phyloP scores from a whole-genome alignment of 2,329 filamentous ascomycete genomes.

The Eutypella sp. region DNA sequence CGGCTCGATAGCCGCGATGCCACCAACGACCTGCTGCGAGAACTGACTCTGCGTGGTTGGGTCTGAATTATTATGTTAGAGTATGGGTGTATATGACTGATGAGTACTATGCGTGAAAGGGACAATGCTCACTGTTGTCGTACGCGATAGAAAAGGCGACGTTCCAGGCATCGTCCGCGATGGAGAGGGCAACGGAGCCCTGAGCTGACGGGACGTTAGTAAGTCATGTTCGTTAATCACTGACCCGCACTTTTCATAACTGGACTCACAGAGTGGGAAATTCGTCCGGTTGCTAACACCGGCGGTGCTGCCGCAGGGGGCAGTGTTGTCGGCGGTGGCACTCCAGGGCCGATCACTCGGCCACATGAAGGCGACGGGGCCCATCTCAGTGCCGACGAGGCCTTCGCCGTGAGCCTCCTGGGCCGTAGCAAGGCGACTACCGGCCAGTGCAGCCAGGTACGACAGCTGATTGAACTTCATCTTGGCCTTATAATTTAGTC shows the following conservation, averaged over 20 bases:
- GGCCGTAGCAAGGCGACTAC: constrained; percentile 9
- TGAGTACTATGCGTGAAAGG: constrained; percentile 2
- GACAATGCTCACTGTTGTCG: constrained; percentile 32
- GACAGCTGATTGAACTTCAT: constrained; percentile 16
- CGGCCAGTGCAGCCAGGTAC: constrained; percentile 9
- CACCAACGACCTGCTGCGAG: constrained; percentile 24
- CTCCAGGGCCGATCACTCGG: constrained; percentile 46
- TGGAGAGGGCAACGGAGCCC: constrained; percentile 44
- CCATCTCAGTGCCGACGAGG: constrained; percentile 36
- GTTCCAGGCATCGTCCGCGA: constrained; percentile 47
- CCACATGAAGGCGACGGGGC: constrained; percentile 52
- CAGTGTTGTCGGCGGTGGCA: constrained; percentile 43
- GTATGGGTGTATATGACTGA: too few relatives aligned
- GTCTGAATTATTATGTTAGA: too few relatives aligned
- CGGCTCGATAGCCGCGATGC: constrained; percentile 25
- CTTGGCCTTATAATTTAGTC: constrained; percentile 1
- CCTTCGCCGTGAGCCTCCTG: constrained; percentile 21
- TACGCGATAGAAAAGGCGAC: constrained; percentile 46
- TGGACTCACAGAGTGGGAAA: constrained; percentile 43
- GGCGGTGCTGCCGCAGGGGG: constrained; percentile 45
- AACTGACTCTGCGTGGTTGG: constrained; percentile 29
- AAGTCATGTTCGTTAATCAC: not conserved
- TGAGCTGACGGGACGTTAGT: constrained; percentile 30
- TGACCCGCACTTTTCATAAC: too few relatives aligned
- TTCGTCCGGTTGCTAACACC: constrained; percentile 41